A percentile compares a stretch with the other conserved stretches of the same genome.
Conservation (phyloP, 371 early-diverging fungal species). For the Zychaea mexicana region DNA sequence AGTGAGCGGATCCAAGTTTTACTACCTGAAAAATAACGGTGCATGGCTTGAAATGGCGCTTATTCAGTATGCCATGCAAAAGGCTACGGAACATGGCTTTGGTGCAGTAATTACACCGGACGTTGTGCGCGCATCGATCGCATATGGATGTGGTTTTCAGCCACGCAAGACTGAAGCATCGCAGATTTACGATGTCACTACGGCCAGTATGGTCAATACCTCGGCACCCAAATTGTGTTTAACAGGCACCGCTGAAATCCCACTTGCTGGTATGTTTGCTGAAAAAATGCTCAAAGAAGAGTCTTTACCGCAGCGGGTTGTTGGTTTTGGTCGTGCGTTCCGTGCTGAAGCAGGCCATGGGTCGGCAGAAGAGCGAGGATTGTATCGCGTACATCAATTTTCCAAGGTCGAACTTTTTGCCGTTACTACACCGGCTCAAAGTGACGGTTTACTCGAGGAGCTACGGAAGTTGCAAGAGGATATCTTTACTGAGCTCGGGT, state of each 20-base stretch:
- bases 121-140: slow-evolving; percentile 77
- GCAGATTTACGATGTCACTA: slow-evolving; percentile 83
- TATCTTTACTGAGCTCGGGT: slow-evolving; percentile 78
- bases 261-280: slow-evolving; percentile 85
- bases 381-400: slow-evolving; percentile 95
- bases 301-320: slow-evolving; percentile 70
- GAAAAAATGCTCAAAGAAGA: slow-evolving; percentile 57
- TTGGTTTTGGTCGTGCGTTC: slow-evolving; percentile 85
- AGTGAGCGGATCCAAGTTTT: slow-evolving; percentile 86
- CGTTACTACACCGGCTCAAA: slow-evolving; percentile 66
- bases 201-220: slow-evolving; percentile 44
- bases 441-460: slow-evolving; percentile 70
- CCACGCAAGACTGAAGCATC: slow-evolving; percentile 77
- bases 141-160: slow-evolving; percentile 91
- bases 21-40: slow-evolving; percentile 83
- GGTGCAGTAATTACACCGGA: slow-evolving; percentile 84
- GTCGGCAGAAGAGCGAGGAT: slow-evolving; percentile 82
- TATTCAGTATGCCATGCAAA: slow-evolving; percentile 83
- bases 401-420: slow-evolving; percentile 93
- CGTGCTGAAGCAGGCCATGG: slow-evolving; percentile 89
- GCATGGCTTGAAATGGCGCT: slow-evolving; percentile 87
- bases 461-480: slow-evolving; percentile 74
- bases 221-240: slow-evolving; percentile 65
- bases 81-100: slow-evolving; percentile 76
- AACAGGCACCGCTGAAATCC: slow-evolving; percentile 92